Conservation (phyloP, 208 protist genomes). For the Crithidia thermophila region DNA sequence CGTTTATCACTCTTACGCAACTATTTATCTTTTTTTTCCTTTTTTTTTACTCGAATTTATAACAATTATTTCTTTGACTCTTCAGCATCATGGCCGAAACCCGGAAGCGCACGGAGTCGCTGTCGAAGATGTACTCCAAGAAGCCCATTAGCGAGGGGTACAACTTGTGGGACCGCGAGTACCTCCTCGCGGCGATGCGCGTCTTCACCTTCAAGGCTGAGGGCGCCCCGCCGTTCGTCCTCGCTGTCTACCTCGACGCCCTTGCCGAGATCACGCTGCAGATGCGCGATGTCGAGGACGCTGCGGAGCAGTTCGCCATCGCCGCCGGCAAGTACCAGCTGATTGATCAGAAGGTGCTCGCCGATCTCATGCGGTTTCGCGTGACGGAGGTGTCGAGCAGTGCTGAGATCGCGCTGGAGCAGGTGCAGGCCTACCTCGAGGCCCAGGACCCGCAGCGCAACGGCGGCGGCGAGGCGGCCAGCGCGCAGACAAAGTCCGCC, state of each 20-base stretch:
- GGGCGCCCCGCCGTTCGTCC: constrained; percentile 83
- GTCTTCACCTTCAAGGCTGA: constrained; percentile 91
- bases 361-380: constrained; percentile 82
- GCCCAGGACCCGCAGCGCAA: constrained; percentile 46
- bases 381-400: constrained; percentile 58
- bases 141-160: constrained; percentile 89
- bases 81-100: constrained; percentile 55
- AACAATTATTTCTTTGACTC: background rate
- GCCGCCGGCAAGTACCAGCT: constrained; percentile 85
- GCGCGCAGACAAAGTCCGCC: constrained; percentile 37
- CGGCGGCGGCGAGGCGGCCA: constrained; percentile 27
- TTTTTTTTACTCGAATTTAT: background rate
- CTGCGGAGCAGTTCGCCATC: constrained; percentile 68
- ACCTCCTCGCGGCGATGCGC: constrained; percentile 84
- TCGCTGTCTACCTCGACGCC: constrained; percentile 82
- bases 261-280: constrained; percentile 79
- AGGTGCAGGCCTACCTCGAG: constrained; percentile 56
- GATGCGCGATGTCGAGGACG: constrained; percentile 84
- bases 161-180: constrained; percentile 88
- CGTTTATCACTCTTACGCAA: too few relatives aligned
- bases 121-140: constrained; percentile 84
- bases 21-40: background rate
- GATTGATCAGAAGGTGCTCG: constrained; percentile 77
- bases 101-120: constrained; percentile 86
- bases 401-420: constrained; percentile 52